Percentiles rank a stretch among this genome's conserved stretches.
Evolutionary conservation across 805 yeast genomes (phyloP).

Genomic region (Saturnispora sanitii): DNA sequence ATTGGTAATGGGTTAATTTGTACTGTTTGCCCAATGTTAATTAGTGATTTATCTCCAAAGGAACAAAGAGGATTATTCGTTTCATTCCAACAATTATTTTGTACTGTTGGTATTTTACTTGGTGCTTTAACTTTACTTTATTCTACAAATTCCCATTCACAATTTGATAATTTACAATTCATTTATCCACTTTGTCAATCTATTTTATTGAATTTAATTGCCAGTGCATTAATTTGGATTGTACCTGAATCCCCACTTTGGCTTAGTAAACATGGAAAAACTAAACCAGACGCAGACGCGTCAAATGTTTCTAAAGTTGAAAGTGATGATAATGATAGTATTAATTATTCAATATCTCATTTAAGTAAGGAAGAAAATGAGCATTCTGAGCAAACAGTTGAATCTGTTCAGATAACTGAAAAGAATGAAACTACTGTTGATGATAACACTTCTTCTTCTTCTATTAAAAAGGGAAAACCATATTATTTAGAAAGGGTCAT

Average conservation of each 20-base stretch:
- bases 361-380: background rate
- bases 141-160: constrained; percentile 11
- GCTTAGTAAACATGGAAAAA: constrained; percentile 14
- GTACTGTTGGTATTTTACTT: constrained; percentile 26
- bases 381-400: background rate
- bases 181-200: constrained; percentile 18
- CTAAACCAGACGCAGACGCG: constrained; percentile 13
- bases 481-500: constrained; percentile 21
- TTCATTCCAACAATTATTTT: constrained; percentile 26
- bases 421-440: no score
- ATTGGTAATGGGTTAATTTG: constrained; percentile 24
- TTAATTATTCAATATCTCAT: constrained; percentile 3
- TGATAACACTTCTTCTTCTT: no score
- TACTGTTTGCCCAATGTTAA: constrained; percentile 29
- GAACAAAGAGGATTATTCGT: constrained; percentile 25
- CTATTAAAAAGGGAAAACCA: constrained; percentile 24
- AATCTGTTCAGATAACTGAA: no score
- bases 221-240: constrained; percentile 16
- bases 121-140: constrained; percentile 23
- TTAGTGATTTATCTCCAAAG: constrained; percentile 28
- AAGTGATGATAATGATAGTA: constrained; percentile 16
- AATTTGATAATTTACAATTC: constrained; percentile 15
- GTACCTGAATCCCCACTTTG: constrained; percentile 30
- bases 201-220: constrained; percentile 8
- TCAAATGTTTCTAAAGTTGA: constrained; percentile 15